phyloP scores from a whole-genome alignment of 2,329 filamentous ascomycete genomes.

The Allantophomopsis lycopodina region DNA sequence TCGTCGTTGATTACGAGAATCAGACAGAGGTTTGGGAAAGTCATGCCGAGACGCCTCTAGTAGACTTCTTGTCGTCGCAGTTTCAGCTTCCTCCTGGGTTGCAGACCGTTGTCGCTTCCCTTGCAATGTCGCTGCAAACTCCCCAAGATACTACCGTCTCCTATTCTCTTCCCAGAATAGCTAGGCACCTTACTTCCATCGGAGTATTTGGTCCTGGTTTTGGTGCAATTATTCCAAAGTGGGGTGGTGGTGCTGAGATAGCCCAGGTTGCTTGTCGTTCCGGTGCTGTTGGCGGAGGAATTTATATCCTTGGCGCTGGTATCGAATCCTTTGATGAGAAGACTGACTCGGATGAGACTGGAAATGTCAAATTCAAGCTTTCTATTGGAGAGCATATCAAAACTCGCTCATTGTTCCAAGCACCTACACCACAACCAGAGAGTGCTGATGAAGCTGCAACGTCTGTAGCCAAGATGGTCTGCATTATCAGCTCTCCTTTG shows the following conservation, averaged over 20 bases:
- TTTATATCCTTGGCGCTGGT: constrained; percentile 74
- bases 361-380: constrained; percentile 31
- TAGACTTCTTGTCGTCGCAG: constrained; percentile 41
- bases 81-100: constrained; percentile 58
- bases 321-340: constrained; percentile 25
- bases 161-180: constrained; percentile 59
- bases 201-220: constrained; percentile 83
- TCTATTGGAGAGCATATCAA: constrained; percentile 43
- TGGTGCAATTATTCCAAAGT: constrained; percentile 81
- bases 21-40: constrained; percentile 44
- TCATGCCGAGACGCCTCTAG: constrained; percentile 38
- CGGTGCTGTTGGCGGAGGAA: constrained; percentile 76
- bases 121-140: constrained; percentile 57
- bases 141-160: constrained; percentile 41
- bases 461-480: constrained; percentile 45
- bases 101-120: constrained; percentile 48
- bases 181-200: constrained; percentile 73
- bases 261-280: constrained; percentile 86
- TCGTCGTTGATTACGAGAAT: constrained; percentile 60
- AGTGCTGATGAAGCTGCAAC: constrained; percentile 3
- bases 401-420: constrained; percentile 34
- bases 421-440: constrained; percentile 13
- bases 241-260: constrained; percentile 80
- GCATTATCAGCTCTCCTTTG: constrained; percentile 55
- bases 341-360: constrained; percentile 12